Evolutionary conservation across 2,329 filamentous ascomycete species (phyloP), one percentile per base, ranked within the genome.

Genomic region (Knufia fluminis): DNA sequence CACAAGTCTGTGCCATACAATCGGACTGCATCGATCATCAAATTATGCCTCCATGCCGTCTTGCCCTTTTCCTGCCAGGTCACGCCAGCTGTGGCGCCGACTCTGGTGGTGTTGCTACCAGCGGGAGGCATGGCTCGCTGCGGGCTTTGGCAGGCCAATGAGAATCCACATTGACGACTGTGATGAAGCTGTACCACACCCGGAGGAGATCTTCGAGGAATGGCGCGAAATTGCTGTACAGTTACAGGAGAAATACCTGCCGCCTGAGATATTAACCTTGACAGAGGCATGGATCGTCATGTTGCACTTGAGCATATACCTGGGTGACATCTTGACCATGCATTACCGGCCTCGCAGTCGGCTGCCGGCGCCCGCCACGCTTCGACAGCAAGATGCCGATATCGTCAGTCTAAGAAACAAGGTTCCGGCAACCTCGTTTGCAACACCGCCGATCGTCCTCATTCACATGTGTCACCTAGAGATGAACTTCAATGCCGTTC

Each of bases 41-140:
- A 52, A 56, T 35, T 59, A 59, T 40, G 7, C 49, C 52, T 48
- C 51, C 14, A 49, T 53, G 12, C 44, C 44, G 19, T 35, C 48
- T 3, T 53, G 41, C 39, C 53, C 53, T 4, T 19, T 58, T 64
- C 17, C 55, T 51, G 1, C 49, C 50, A 20, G 56, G 51, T 16
- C 60, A 61, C 46, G 54, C 57, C 36, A 50, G 46, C 51, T 69
- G 8, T 68, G 66, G 65, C 62, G 66, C 20, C 64, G 66, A 9
- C 60, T 70, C 17, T 71, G 68, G 68, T 68, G 66, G 67, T 65
- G 60, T 32, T 68, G 64, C 47, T 62, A 69, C 43, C 63, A 64
- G 33, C 63, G 69, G 31, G 68, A 71, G 55, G 61, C 65, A 3
- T 71, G 67, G 68, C 54, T 70, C 16, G 62, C 66, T 32, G 59